A percentile compares a stretch with the other conserved stretches of the same genome.
Conservation (phyloP, 768 basidiomycete species). For the Suillus weaverae region DNA sequence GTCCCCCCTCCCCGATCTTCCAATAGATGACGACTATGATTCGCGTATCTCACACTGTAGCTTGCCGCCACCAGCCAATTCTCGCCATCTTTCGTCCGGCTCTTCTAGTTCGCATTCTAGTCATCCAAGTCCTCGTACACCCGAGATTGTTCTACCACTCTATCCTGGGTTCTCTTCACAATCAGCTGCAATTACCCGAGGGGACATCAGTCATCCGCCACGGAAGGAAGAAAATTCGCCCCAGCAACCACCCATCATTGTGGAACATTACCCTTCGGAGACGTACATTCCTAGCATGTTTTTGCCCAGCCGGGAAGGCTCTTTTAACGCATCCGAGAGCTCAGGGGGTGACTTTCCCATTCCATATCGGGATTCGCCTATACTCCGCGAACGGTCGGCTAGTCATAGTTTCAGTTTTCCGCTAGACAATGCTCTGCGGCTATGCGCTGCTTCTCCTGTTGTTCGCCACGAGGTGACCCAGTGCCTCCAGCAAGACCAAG, state of each 20-base stretch:
- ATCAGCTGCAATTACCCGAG: not conserved
- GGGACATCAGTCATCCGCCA: not conserved
- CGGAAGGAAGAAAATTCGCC: not conserved
- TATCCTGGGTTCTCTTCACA: not conserved
- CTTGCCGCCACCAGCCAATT: not conserved
- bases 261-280: not conserved
- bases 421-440: conserved; percentile 24
- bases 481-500: conserved; percentile 24
- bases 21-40: not conserved
- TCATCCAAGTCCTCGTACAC: not conserved
- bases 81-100: not conserved
- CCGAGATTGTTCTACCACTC: not conserved
- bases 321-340: not conserved
- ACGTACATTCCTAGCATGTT: not conserved
- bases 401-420: not conserved
- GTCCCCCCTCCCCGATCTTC: not conserved
- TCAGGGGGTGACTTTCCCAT: conserved; percentile 8
- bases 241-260: not conserved
- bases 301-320: not conserved
- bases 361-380: conserved; percentile 14
- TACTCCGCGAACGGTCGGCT: not conserved
- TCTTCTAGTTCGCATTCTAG: not conserved
- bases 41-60: not conserved
- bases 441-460: conserved; percentile 17
- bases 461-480: conserved; percentile 22